Evolutionary conservation across 2,329 filamentous ascomycete species (phyloP).

Genomic region (Cladophialophora yegresii): DNA sequence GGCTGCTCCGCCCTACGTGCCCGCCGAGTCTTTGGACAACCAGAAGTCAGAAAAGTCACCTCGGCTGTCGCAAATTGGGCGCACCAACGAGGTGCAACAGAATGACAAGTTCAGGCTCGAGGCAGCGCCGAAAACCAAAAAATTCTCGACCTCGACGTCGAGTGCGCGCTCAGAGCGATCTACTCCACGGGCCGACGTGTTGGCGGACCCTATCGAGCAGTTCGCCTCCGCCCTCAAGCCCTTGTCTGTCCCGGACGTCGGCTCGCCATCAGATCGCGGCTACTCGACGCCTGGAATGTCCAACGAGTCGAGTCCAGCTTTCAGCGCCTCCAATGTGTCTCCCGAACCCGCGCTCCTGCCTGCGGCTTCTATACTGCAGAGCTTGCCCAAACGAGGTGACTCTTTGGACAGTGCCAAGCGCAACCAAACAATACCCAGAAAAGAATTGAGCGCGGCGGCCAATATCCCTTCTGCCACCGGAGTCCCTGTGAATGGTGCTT

Average conservation of each 20-base stretch:
- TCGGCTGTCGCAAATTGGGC: slow-evolving; percentile 24
- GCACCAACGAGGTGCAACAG: slow-evolving; percentile 25
- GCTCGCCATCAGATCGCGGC: slow-evolving; percentile 37
- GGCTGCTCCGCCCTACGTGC: slow-evolving; percentile 27
- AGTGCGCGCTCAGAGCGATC: slow-evolving; percentile 46
- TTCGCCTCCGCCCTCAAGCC: slow-evolving; percentile 21
- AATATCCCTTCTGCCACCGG: slow-evolving; percentile 42
- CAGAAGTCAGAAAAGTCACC: slow-evolving; percentile 25
- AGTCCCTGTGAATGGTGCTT: slow-evolving; percentile 40
- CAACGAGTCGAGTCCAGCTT: slow-evolving; percentile 60
- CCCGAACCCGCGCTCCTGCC: slow-evolving; percentile 42
- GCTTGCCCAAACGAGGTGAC: slow-evolving; percentile 60
- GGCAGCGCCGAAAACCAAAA: slow-evolving; percentile 71
- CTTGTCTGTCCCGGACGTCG: slow-evolving; percentile 39
- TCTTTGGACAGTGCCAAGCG: slow-evolving; percentile 53
- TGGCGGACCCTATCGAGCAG: slow-evolving; percentile 25
- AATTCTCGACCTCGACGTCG: slow-evolving; percentile 37
- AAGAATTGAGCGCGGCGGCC: slow-evolving; percentile 55
- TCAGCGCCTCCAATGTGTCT: slow-evolving; percentile 53
- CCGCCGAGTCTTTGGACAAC: slow-evolving; percentile 18
- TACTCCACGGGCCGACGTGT: slow-evolving; percentile 26
- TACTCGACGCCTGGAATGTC: slow-evolving; percentile 55
- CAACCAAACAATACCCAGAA: slow-evolving; percentile 57
- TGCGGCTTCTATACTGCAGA: slow-evolving; percentile 39
- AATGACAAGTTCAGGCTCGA: slow-evolving; percentile 73